These are phyloP conservation scores for Cystobasidiopsis lactophilus DNA, from an alignment of 768 basidiomycete genomes.

Conservation along the genomic window DNA sequence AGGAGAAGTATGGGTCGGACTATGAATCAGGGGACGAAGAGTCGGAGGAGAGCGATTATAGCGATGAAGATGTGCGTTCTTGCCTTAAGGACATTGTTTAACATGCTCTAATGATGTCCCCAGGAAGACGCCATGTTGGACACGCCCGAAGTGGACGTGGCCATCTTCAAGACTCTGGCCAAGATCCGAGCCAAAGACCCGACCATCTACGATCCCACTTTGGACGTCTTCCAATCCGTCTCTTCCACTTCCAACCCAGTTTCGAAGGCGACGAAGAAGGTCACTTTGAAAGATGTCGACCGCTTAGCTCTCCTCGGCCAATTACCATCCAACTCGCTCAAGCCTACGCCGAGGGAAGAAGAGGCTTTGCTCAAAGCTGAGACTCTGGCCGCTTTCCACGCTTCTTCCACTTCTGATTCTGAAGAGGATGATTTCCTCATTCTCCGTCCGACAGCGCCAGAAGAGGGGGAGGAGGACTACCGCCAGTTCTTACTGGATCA, in stretches of 20 bases:
- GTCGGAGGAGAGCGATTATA: constrained; percentile 37
- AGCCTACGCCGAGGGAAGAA: constrained; percentile 52
- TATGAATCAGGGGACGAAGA: constrained; percentile 36
- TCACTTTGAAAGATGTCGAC: constrained; percentile 27
- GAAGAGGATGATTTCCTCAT: constrained; percentile 48
- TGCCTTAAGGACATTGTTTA: neutral
- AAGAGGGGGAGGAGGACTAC: constrained; percentile 62
- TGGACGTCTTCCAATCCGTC: constrained; percentile 42
- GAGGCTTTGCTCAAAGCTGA: constrained; percentile 52
- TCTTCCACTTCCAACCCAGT: constrained; percentile 1
- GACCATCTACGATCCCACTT: constrained; percentile 49
- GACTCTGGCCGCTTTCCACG: constrained; percentile 60
- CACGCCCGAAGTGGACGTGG: constrained; percentile 78
- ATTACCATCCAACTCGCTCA: constrained; percentile 1
- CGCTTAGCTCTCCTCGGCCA: constrained; percentile 23
- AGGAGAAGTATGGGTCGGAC: constrained; percentile 45
- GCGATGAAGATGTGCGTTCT: constrained; percentile 37
- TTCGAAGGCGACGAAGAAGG: constrained; percentile 18
- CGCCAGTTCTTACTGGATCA: constrained; percentile 54
- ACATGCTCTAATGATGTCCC: neutral
- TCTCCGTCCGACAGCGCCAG: constrained; percentile 51
- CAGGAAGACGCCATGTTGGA: constrained; percentile 74
- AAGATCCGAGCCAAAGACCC: constrained; percentile 65
- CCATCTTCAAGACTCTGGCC: constrained; percentile 72
- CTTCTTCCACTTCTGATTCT: constrained; percentile 24